Evolutionary conservation across 306 rosid species (phyloP), one percentile per base, ranked within the genome.

Genomic region (Prinsepia uniflora): DNA sequence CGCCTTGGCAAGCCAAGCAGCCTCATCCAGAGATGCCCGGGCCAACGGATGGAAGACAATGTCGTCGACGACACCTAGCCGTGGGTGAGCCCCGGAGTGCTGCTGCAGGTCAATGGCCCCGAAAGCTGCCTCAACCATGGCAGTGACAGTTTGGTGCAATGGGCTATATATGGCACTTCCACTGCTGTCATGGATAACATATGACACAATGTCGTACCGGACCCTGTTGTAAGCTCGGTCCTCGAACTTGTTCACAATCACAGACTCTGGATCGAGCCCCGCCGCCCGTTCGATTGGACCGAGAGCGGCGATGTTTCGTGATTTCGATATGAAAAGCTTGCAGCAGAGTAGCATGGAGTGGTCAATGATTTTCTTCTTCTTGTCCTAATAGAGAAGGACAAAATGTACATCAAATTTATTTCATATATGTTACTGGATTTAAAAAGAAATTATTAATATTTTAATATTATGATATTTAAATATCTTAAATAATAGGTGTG

Each of bases 21-120:
- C 97, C 39, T 90, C 90, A n/a, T 84, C 84, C 0, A 93, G 56
- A 0, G 90, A 88, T 1, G 89, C 92, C 19, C 77, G 72, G 42
- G 84, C 85, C 47, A 93, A 74, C 14, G 96, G 98, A 58, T 93
- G 97, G 79, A 93, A 87, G 52, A 88, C 75, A 67, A 93, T 87
- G 92, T 93, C 97, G 36, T 93, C 97, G 1, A 93, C 88, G 0
- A 78, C 89, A 8, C 98, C 98, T 3, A 90, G 58, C 5, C 87
- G 91, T 11, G 98, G 98, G 76, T 88, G 94, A 72, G 96, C 81
- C 0, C 97, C 98, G 0, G 83, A 76, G 44, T 90, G 98, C n/a
- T 30, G 62, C 78, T 88, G 89, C 7, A 93, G 89, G 78, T 90
- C 84, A 40, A 90, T 70, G 75, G 80, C 72, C 14, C 73, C 73